phyloP scores from a whole-genome alignment of 805 yeast species.

The Nakazawaea holstii region DNA sequence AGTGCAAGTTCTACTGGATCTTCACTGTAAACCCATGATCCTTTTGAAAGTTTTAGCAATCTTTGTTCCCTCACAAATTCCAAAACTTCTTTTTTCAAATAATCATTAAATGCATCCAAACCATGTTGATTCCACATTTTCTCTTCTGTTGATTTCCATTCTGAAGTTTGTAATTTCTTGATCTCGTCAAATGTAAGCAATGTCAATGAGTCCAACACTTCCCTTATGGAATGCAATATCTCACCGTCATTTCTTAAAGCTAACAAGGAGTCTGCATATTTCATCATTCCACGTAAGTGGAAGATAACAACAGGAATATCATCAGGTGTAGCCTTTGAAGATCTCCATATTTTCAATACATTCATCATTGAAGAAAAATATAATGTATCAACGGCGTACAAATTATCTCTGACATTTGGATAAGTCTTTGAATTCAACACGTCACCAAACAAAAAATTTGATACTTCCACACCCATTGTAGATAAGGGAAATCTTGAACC shows the following conservation, averaged over 20 bases:
- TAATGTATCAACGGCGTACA: conserved; percentile 48
- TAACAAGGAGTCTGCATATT: conserved; percentile 18
- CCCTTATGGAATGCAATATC: conserved; percentile 29
- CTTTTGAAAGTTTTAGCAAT: conserved; percentile 63
- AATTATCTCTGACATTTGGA: conserved; percentile 33
- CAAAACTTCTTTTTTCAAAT: conserved; percentile 50
- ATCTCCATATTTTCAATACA: conserved; percentile 60
- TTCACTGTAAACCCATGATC: conserved; percentile 75
- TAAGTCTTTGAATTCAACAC: conserved; percentile 17
- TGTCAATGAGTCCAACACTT: conserved; percentile 37
- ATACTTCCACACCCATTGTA: conserved; percentile 28
- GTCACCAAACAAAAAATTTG: conserved; percentile 18
- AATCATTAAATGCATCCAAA: conserved; percentile 41
- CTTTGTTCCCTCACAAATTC: conserved; percentile 76
- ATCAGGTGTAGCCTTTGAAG: conserved; percentile 45
- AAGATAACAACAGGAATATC: conserved; percentile 48
- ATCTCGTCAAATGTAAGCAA: conserved; percentile 40
- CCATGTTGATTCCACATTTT: conserved; percentile 38
- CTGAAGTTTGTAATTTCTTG: conserved; percentile 48
- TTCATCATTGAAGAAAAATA: conserved; percentile 52
- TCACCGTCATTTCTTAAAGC: conserved; percentile 11
- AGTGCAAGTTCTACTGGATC: conserved; percentile 32
- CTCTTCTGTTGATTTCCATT: conserved; percentile 30
- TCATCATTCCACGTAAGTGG: conserved; percentile 34
- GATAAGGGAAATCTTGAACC: conserved; percentile 46